Evolutionary conservation across 2,329 filamentous ascomycete species (phyloP).

Genomic region (Aspergillus sp.): DNA sequence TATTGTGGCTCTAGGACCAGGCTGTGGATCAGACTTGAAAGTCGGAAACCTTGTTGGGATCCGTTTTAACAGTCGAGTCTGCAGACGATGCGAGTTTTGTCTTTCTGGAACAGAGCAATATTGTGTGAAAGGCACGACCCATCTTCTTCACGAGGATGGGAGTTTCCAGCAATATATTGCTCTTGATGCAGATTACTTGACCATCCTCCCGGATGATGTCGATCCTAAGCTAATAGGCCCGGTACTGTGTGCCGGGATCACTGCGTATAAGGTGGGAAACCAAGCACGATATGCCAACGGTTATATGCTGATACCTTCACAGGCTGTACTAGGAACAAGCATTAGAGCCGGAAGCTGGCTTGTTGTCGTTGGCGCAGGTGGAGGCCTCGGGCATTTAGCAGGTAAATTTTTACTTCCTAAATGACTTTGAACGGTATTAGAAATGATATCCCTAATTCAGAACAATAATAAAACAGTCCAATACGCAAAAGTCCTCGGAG

Average conservation of each 20-base stretch:
- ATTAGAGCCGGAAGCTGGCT: slow-evolving; percentile 43
- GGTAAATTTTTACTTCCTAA: slow-evolving; percentile 25
- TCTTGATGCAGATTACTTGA: slow-evolving; percentile 47
- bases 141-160: slow-evolving; percentile 49
- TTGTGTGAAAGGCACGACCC: slow-evolving; percentile 44
- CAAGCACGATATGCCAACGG: not conserved
- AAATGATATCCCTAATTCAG: not conserved
- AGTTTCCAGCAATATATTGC: slow-evolving; percentile 48
- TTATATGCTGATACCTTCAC: not conserved
- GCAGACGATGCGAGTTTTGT: slow-evolving; percentile 46
- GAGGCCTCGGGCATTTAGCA: slow-evolving; percentile 48
- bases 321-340: slow-evolving; percentile 46
- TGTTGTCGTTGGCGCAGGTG: slow-evolving; percentile 48
- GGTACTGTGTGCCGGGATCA: slow-evolving; percentile 47
- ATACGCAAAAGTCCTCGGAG: slow-evolving; percentile 45
- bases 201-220: slow-evolving; percentile 44
- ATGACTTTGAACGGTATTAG: too few species aligned
- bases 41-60: slow-evolving; percentile 46
- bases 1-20: slow-evolving; percentile 39
- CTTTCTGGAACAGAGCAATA: slow-evolving; percentile 43
- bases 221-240: slow-evolving; percentile 44
- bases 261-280: slow-evolving; percentile 41
- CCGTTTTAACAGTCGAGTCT: slow-evolving; percentile 44
- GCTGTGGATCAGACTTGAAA: slow-evolving; percentile 29
- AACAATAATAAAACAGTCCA: slow-evolving; percentile 33